A percentile compares a stretch with the other conserved stretches of the same genome.
Evolutionary conservation across 192 early-diverging fungal genomes (phyloP).

Genomic region (Coemansia sp.): DNA sequence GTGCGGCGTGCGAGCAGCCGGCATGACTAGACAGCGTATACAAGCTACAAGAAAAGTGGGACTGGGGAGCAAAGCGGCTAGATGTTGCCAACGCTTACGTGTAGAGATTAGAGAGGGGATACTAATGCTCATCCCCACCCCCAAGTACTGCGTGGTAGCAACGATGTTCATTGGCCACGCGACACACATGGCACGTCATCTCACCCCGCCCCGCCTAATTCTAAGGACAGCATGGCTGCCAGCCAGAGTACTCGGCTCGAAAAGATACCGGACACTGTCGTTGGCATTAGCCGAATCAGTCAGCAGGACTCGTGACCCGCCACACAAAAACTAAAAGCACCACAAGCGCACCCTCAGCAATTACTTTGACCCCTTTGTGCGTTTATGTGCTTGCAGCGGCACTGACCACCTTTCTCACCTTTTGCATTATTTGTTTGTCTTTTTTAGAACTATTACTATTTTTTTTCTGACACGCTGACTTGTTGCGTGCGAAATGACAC

Average conservation of each 20-base stretch:
- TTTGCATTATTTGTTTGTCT: conserved; percentile 7
- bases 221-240: not conserved
- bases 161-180: no score
- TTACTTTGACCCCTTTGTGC: conserved; percentile 6
- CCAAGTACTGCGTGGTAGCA: not conserved
- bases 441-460: not conserved
- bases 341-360: not conserved
- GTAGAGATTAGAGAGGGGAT: not conserved
- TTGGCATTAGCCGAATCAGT: not conserved
- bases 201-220: not conserved
- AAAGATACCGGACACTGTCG: not conserved
- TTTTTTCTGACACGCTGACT: not conserved
- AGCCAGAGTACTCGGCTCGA: not conserved
- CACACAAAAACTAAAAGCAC: not conserved
- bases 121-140: not conserved
- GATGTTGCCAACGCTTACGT: no score
- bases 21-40: not conserved
- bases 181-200: conserved; percentile 3
- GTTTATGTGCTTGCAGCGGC: not conserved
- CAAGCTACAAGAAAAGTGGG: not conserved
- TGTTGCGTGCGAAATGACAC: conserved; percentile 25
- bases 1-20: not conserved
- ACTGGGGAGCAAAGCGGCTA: no score
- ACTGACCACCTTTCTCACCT: not conserved
- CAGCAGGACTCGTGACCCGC: not conserved